Base-by-base conservation (phyloP, 768 basidiomycete genomes). In the Suillus spraguei region DNA sequence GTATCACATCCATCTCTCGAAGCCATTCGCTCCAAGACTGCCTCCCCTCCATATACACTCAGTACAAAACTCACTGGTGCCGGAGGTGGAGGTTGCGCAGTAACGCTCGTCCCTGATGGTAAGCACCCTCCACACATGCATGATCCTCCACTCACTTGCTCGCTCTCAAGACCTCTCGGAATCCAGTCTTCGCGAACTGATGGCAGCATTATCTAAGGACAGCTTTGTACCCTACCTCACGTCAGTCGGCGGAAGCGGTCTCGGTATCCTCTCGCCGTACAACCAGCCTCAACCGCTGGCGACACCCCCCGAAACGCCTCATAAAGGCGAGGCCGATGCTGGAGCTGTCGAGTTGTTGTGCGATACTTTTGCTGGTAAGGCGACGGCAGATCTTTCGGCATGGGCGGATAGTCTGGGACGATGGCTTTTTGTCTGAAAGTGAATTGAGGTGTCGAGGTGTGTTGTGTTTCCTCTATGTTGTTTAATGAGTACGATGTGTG, bases 61-160 rank as follows among this genome's bases (percentile, higher is more conserved):
- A 87, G 87, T 69, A 95, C 95, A n/a, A 97, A 98, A 80, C 78
- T 99, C 62, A 99, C 97, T 8, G 97, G 97, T 47, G 97, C 97
- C 9, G 97, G 97, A 36, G 97, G 97, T 46, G 97, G 97, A 32
- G 97, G 97, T n/a, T 99, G 97, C 72, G 90, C 95, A 5, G 94
- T 99, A 36, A 97, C 96, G 14, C 85, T 99, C 41, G 83, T 99
- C 59, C 97, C 97, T 59, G 95, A 98, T 78, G 86, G 97, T 96
- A 68, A 67, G 89, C 78, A 8, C 1, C 2, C 33, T 39, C 42
- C 53, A 28, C 60, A 35, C 47, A n/a, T 36, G 14, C 59, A 62
- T 61, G 33, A n/a, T n/a, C 63, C 22, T 14, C 9, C 5, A 9
- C 28, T 47, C 5, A 49, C 38, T 62, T 10, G 17, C 36, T 62